Evolutionary conservation across 169 alveolate genomes (phyloP).

Genomic region (Plasmodium inui): DNA sequence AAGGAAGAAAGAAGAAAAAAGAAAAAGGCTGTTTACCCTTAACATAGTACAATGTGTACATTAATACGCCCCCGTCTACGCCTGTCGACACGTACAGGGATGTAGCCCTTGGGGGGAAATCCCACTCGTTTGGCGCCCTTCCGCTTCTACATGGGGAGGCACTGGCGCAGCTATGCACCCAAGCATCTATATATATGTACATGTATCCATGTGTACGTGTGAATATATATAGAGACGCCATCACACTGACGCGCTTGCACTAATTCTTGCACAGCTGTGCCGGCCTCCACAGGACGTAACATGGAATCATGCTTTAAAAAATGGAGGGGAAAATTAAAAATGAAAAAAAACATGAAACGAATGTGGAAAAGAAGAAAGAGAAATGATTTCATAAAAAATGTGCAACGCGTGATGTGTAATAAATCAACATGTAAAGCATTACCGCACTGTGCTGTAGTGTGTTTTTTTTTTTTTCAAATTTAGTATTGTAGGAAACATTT

Average conservation of each 20-base stretch:
- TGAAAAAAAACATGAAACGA: neutral
- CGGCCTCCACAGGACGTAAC: neutral
- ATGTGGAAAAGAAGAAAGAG: neutral
- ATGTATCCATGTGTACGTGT: neutral
- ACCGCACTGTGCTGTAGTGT: neutral
- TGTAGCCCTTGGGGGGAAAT: neutral
- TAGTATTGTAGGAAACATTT: neutral
- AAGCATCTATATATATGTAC: neutral
- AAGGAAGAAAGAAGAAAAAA: too few relatives aligned
- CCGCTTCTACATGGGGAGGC: neutral
- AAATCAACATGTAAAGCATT: neutral
- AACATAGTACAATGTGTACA: neutral
- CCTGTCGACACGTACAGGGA: neutral
- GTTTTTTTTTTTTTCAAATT: neutral
- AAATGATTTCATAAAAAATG: neutral
- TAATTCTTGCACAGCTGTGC: neutral
- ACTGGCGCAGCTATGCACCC: neutral
- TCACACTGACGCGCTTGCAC: neutral
- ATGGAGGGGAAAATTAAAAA: neutral
- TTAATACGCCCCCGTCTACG: neutral
- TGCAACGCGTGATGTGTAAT: neutral
- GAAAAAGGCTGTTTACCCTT: neutral
- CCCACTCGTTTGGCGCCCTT: neutral
- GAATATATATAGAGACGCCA: neutral
- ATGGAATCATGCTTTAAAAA: conserved; percentile 7